phyloP scores from a whole-genome alignment of 805 yeast genomes.

The Komagataella kurtzmanii region DNA sequence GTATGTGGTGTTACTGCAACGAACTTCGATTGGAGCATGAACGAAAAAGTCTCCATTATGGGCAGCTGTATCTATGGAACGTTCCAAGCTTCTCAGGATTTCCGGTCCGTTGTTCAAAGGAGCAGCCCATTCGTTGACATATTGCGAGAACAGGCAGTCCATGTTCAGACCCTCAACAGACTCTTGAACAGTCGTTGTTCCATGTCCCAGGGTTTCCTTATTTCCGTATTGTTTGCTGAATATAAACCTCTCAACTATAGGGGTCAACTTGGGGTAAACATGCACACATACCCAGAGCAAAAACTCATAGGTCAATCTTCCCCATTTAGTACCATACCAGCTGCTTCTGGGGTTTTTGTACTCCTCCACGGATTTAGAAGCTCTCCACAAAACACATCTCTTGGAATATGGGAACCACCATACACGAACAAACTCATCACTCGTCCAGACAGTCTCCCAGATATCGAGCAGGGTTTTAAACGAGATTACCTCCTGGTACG shows the following conservation, averaged over 20 bases:
- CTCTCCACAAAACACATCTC: constrained; percentile 85
- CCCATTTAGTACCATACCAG: constrained; percentile 77
- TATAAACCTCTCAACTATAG: constrained; percentile 72
- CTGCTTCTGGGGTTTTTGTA: constrained; percentile 52
- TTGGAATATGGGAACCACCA: constrained; percentile 98
- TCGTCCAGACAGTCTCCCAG: constrained; percentile 77
- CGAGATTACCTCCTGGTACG: constrained; percentile 69
- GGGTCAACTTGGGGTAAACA: constrained; percentile 64
- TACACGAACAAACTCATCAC: constrained; percentile 80
- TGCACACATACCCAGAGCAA: constrained; percentile 71
- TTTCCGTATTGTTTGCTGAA: constrained; percentile 76
- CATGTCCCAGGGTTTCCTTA: constrained; percentile 47
- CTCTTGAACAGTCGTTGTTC: constrained; percentile 55
- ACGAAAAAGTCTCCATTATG: constrained; percentile 55
- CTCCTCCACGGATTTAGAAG: constrained; percentile 57
- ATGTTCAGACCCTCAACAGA: constrained; percentile 83
- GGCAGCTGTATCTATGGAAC: constrained; percentile 49
- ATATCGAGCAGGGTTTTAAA: constrained; percentile 58
- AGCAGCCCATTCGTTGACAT: constrained; percentile 95
- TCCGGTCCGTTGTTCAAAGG: constrained; percentile 72
- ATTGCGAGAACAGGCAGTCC: constrained; percentile 93
- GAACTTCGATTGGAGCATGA: constrained; percentile 91
- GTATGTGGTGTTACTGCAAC: constrained; percentile 78
- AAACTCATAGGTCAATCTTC: constrained; percentile 69
- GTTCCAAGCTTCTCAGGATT: constrained; percentile 48